Evolutionary conservation across 257 asterid species (phyloP), one percentile per base, ranked within the genome.

Genomic region (Solanum chmielewskii): DNA sequence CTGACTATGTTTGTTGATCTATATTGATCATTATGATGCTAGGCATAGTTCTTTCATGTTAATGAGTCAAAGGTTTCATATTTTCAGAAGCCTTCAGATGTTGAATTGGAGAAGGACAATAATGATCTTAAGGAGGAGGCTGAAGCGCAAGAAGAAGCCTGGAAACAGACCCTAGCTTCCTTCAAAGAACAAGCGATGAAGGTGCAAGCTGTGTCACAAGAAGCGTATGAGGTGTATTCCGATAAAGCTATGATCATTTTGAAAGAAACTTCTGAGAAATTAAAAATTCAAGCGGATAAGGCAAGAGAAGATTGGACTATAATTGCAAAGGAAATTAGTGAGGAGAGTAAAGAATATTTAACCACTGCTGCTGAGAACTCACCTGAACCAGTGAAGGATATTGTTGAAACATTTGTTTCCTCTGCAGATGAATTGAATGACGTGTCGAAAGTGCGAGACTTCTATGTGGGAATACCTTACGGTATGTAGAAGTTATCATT

Each of bases 381-480:
- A 87, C 98, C 98, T 7, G 98, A 95, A 90, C 92, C 92, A 4
- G 91, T 96, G 85, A 96, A 93, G 93, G 99, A 93, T 87, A 93
- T 96, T 83, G 94, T 96, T 39, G 96, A 93, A 88, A 93, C 98
- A 41, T 96, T 95, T 89, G 86, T 94, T 87, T 87, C 95, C 78
- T 93, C 99, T 56, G 42, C 89, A 45, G 94, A 94, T 87, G 96
- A 93, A 88, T 83, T 93, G 49, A 90, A 87, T 7, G 97, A 96
- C 9, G 87, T 93, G 66, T 93, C 97, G n/a, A 90, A 93, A 91
- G 89, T 94, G 74, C 95, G 94, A 62, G 98, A 95, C 89, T 95
- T 95, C 87, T 90, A 94, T 88, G 92, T 96, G 73, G 99, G 99
- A 87, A 93, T 96, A 91, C 98, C 99, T 77, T 96, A 96, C 86